Percentiles rank a stretch among this genome's conserved stretches.
Evolutionary conservation across 202 grass and related monocot genomes (phyloP).

Genomic region (Hordeum pubiflorum): DNA sequence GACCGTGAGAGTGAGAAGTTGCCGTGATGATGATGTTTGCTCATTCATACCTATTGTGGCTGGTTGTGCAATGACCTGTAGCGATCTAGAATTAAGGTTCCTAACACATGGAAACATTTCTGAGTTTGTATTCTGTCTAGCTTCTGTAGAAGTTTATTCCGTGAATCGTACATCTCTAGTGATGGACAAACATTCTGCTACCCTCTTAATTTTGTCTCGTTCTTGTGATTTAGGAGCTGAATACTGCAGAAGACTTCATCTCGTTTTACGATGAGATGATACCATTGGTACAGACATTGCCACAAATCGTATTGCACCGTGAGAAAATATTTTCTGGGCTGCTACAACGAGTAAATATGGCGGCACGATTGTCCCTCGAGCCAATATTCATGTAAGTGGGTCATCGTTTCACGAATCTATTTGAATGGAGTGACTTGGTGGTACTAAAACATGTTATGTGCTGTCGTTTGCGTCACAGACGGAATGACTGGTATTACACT

Average conservation of each 20-base stretch:
- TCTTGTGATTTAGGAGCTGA: slow-evolving; percentile 59
- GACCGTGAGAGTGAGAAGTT: neutral
- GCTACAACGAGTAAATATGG: slow-evolving; percentile 60
- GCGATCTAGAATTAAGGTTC: neutral
- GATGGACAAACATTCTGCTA: neutral
- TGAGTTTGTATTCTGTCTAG: neutral
- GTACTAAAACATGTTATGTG: slow-evolving; percentile 6
- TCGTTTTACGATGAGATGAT: slow-evolving; percentile 77
- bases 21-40: neutral
- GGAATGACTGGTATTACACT: neutral
- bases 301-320: slow-evolving; percentile 77
- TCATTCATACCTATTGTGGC: neutral
- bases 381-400: slow-evolving; percentile 80
- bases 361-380: slow-evolving; percentile 67
- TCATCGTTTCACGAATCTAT: slow-evolving; percentile 18
- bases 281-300: slow-evolving; percentile 79
- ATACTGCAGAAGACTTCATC: slow-evolving; percentile 90
- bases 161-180: neutral
- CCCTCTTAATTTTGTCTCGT: slow-evolving; percentile 6
- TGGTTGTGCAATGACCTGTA: neutral
- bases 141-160: neutral
- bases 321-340: slow-evolving; percentile 72
- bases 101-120: neutral
- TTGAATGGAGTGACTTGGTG: slow-evolving; percentile 1
- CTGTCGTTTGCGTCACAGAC: neutral